A percentile compares a stretch with the other conserved stretches of the same genome.
These are phyloP conservation scores for Phytophthora constricta DNA, from an alignment of 352 stramenopile species.

Conservation along the genomic window DNA sequence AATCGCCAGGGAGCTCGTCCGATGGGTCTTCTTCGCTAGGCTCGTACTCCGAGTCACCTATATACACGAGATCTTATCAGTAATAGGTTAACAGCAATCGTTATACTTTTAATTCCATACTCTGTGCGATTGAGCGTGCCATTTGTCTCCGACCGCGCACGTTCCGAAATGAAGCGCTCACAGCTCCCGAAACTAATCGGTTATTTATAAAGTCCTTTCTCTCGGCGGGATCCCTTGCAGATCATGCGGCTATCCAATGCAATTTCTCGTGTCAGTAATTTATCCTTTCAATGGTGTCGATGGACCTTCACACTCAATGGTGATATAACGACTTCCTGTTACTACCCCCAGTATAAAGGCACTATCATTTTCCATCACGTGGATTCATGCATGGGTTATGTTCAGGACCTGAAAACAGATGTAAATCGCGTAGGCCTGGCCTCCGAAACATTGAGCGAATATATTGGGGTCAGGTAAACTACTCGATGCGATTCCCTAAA, in stretches of 20 bases:
- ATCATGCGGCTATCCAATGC: not conserved
- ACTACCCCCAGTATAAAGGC: too few species aligned
- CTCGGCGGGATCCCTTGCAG: not conserved
- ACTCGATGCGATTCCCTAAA: too few species aligned
- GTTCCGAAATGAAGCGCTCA: not conserved
- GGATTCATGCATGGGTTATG: too few species aligned
- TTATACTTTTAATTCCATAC: not conserved
- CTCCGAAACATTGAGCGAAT: too few species aligned
- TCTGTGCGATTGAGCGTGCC: not conserved
- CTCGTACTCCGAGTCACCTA: slow-evolving; percentile 7
- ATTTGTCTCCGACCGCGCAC: not conserved
- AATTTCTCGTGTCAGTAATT: not conserved
- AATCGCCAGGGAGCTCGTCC: not conserved
- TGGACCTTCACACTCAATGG: not conserved
- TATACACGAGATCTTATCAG: not conserved
- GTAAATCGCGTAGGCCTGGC: too few species aligned
- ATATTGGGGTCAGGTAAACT: too few species aligned
- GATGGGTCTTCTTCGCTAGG: not conserved
- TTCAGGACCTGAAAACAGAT: too few species aligned
- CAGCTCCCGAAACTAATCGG: not conserved
- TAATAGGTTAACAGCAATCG: not conserved
- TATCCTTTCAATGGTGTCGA: not conserved
- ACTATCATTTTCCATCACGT: too few species aligned
- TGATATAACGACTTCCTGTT: not conserved
- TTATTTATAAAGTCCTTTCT: not conserved